Evolutionary conservation across 1,284 basidiomycete genomes (phyloP).

Genomic region (Ustilago cynodontis): DNA sequence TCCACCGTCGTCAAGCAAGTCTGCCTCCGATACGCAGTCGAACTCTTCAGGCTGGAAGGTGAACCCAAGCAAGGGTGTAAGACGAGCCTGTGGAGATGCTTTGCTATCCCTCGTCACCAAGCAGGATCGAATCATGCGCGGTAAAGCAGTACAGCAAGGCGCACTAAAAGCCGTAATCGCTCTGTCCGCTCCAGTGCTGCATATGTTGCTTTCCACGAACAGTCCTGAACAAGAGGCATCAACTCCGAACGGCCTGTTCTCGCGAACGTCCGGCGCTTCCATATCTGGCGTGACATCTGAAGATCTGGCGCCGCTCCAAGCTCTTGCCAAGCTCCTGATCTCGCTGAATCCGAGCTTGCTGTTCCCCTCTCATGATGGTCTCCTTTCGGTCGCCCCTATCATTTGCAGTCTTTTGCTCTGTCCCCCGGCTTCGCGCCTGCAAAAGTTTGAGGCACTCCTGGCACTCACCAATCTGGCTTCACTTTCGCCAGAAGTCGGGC

Average conservation of each 20-base stretch:
- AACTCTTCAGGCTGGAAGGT: slow-evolving; percentile 16
- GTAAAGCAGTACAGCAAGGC: slow-evolving; percentile 84
- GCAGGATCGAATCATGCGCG: slow-evolving; percentile 80
- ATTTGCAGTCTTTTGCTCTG: slow-evolving; percentile 48
- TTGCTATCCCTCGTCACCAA: slow-evolving; percentile 50
- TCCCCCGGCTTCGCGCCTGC: slow-evolving; percentile 77
- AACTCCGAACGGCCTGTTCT: slow-evolving; percentile 8
- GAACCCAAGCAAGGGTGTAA: slow-evolving; percentile 35
- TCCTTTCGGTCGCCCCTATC: slow-evolving; percentile 35
- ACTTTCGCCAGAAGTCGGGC: slow-evolving; percentile 41
- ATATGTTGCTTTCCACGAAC: neutral
- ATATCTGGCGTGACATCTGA: slow-evolving; percentile 53
- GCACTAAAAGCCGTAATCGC: slow-evolving; percentile 80
- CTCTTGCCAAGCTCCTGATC: slow-evolving; percentile 90
- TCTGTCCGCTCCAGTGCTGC: slow-evolving; percentile 70
- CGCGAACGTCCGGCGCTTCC: slow-evolving; percentile 1
- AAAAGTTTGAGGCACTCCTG: slow-evolving; percentile 92
- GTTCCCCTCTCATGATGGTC: slow-evolving; percentile 74
- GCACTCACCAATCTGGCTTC: slow-evolving; percentile 94
- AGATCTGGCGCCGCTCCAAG: slow-evolving; percentile 82
- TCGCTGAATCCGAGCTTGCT: slow-evolving; percentile 89
- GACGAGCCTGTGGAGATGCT: slow-evolving; percentile 25
- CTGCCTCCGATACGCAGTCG: neutral
- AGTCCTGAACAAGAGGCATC: neutral
- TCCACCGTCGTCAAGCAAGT: slow-evolving; percentile 5